Evolutionary conservation across 2,329 filamentous ascomycete species (phyloP).

Genomic region (Cryphonectria carpinicola): DNA sequence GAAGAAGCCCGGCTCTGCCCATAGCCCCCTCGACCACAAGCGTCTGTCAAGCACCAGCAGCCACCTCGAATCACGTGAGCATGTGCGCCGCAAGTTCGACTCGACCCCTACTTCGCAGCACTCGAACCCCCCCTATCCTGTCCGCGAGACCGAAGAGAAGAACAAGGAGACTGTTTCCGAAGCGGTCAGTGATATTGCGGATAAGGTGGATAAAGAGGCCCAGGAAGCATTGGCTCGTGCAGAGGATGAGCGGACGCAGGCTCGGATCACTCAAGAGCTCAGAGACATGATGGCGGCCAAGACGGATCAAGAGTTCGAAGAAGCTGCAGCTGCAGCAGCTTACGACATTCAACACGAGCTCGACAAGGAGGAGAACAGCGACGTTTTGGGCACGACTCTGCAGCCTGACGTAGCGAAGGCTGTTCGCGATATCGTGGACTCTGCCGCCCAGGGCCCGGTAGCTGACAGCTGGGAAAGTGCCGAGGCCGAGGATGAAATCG

Average conservation of each 20-base stretch:
- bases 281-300: conserved; percentile 54
- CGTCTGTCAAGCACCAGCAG: conserved; percentile 33
- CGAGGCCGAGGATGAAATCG: conserved; percentile 70
- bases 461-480: conserved; percentile 93
- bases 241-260: conserved; percentile 53
- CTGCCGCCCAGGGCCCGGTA: conserved; percentile 62
- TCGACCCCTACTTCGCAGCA: conserved; percentile 38
- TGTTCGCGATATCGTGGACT: conserved; percentile 55
- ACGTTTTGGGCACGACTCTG: conserved; percentile 56
- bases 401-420: conserved; percentile 57
- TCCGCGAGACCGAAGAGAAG: conserved; percentile 30
- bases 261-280: conserved; percentile 53
- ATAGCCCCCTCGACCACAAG: conserved; percentile 45
- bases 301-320: conserved; percentile 58
- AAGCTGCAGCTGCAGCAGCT: conserved; percentile 51
- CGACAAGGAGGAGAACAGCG: conserved; percentile 56
- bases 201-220: conserved; percentile 56
- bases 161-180: conserved; percentile 71
- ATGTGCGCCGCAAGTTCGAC: conserved; percentile 42
- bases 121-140: conserved; percentile 28
- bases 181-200: conserved; percentile 68
- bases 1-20: conserved; percentile 52
- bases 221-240: conserved; percentile 67
- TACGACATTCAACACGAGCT: conserved; percentile 57
- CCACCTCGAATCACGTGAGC: conserved; percentile 25